A percentile compares a stretch with the other conserved stretches of the same genome.
These are phyloP conservation scores for Tubosaeta brunneosetosa DNA, from an alignment of 768 basidiomycete genomes.

Conservation along the genomic window DNA sequence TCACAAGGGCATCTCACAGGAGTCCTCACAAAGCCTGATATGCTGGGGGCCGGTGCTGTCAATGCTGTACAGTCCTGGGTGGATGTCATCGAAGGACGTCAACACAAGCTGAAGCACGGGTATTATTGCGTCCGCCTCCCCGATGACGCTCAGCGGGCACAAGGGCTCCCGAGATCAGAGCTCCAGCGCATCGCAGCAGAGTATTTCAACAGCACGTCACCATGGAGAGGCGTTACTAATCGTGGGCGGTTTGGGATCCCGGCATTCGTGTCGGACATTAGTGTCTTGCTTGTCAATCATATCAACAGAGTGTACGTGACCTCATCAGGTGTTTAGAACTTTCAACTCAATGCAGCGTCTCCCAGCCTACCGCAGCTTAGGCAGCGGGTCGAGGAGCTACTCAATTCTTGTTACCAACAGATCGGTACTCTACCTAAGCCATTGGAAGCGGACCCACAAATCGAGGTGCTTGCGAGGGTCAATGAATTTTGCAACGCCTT, in stretches of 20 bases:
- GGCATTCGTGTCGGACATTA: constrained; percentile 48
- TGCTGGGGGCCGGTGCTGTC: constrained; percentile 39
- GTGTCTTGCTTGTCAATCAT: constrained; percentile 45
- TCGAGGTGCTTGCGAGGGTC: constrained; percentile 43
- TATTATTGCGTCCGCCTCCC: constrained; percentile 67
- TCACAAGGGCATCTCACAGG: constrained; percentile 34
- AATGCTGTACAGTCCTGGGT: constrained; percentile 43
- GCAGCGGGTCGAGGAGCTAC: constrained; percentile 35
- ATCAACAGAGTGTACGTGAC: constrained; percentile 49
- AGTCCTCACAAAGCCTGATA: constrained; percentile 69
- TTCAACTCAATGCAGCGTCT: neutral
- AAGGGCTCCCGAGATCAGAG: constrained; percentile 33
- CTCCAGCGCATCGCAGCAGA: constrained; percentile 34
- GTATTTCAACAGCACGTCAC: constrained; percentile 47
- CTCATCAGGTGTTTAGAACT: too few species aligned
- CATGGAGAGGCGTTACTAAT: constrained; percentile 49
- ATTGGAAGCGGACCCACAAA: constrained; percentile 36
- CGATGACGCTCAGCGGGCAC: constrained; percentile 49
- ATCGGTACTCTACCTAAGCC: constrained; percentile 39
- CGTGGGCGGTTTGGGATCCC: constrained; percentile 51
- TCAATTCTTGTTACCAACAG: constrained; percentile 32
- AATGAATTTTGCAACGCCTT: constrained; percentile 43
- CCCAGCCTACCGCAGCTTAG: constrained; percentile 46
- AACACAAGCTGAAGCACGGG: constrained; percentile 46
- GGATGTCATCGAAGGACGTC: constrained; percentile 44